Evolutionary conservation across 305 asterid species (phyloP).

Genomic region (Fraxinus sp.): DNA sequence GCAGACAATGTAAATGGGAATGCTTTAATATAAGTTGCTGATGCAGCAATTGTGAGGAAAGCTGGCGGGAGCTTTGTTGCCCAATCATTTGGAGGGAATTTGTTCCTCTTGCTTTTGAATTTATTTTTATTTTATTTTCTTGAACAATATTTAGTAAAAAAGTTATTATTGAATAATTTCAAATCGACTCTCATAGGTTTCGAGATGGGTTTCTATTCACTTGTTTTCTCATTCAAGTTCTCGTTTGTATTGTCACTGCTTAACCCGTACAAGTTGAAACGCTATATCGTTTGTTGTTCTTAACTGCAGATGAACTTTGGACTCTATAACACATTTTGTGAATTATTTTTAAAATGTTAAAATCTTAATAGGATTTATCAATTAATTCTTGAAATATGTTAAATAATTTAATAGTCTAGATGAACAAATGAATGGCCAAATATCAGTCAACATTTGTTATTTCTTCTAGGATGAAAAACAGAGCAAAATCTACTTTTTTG

Average conservation of each 20-base stretch:
- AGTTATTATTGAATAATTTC: too few species aligned
- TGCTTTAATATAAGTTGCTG: background rate
- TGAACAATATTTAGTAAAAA: background rate
- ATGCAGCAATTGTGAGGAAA: background rate
- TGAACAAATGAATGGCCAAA: background rate
- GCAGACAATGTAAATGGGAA: slow-evolving; percentile 5
- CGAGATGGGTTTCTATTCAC: background rate
- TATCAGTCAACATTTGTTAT: background rate
- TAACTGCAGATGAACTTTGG: background rate
- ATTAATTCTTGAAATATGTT: background rate
- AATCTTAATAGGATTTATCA: background rate
- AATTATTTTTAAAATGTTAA: too few species aligned
- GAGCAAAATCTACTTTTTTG: background rate
- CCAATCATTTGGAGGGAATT: slow-evolving; percentile 49
- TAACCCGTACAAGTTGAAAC: background rate
- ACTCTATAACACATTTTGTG: too few species aligned
- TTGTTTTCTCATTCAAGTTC: background rate
- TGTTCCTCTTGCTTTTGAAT: slow-evolving; percentile 32
- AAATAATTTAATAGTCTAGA: background rate
- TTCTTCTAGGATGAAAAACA: background rate
- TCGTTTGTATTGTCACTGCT: background rate
- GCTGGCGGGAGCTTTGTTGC: slow-evolving; percentile 14
- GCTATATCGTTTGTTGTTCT: background rate
- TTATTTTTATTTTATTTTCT: background rate
- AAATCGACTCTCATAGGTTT: background rate